These are phyloP conservation scores for Coniella vitis DNA, from an alignment of 2,329 filamentous ascomycete species.

Conservation along the genomic window DNA sequence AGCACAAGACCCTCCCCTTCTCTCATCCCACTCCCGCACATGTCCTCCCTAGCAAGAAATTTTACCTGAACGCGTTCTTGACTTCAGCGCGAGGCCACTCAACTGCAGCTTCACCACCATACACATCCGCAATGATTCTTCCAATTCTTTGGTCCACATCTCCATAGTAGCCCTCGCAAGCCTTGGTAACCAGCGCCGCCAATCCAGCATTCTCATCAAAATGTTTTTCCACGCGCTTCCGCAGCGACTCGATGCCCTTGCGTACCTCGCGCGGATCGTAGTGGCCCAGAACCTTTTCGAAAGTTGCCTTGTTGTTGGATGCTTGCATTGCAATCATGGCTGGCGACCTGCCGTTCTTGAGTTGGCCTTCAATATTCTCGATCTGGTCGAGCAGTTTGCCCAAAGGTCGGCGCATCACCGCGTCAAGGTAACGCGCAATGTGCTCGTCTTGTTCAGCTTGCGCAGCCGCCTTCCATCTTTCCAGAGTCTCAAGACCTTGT, in stretches of 20 bases:
- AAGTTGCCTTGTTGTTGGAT: slow-evolving; percentile 73
- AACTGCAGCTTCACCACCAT: slow-evolving; percentile 57
- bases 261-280: slow-evolving; percentile 81
- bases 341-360: slow-evolving; percentile 52
- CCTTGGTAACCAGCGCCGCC: slow-evolving; percentile 49
- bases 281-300: slow-evolving; percentile 76
- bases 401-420: slow-evolving; percentile 81
- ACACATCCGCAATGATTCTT: slow-evolving; percentile 54
- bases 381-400: slow-evolving; percentile 89
- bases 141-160: slow-evolving; percentile 56
- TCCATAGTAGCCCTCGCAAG: slow-evolving; percentile 57
- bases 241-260: slow-evolving; percentile 82
- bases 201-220: slow-evolving; percentile 71
- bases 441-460: slow-evolving; percentile 76
- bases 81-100: slow-evolving; percentile 62
- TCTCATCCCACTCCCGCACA: too few relatives aligned
- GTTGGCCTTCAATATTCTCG: slow-evolving; percentile 75
- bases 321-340: slow-evolving; percentile 68
- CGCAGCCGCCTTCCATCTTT: slow-evolving; percentile 76
- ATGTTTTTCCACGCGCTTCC: slow-evolving; percentile 93
- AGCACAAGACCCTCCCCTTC: too few relatives aligned
- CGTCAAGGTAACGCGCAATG: slow-evolving; percentile 77
- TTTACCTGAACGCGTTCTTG: slow-evolving; percentile 46
- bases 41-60: too few relatives aligned
- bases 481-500: slow-evolving; percentile 65